Conservation (phyloP, 2,329 filamentous ascomycete genomes). For the Dendryphion nanum region DNA sequence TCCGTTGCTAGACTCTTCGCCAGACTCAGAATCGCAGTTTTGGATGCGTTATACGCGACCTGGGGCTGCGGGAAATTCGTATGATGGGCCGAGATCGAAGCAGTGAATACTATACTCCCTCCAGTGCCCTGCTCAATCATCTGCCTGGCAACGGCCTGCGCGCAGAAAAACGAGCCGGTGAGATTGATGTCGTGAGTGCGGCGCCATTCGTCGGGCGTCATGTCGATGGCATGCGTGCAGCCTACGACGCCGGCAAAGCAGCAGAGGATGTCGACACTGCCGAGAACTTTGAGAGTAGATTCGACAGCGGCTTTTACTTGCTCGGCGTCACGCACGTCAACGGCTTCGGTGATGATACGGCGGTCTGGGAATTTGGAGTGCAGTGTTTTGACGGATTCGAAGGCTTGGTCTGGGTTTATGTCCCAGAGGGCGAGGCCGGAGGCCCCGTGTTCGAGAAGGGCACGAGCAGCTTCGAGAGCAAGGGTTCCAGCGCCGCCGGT, state of each 20-base stretch:
- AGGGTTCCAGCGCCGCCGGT: conserved; percentile 67
- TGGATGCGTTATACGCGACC: conserved; percentile 69
- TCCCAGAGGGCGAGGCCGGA: conserved; percentile 62
- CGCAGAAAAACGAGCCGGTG: conserved; percentile 67
- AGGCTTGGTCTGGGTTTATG: conserved; percentile 47
- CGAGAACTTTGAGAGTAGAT: conserved; percentile 44
- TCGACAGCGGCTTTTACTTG: conserved; percentile 43
- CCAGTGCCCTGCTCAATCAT: conserved; percentile 43
- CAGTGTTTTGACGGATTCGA: conserved; percentile 47
- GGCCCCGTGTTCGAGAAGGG: conserved; percentile 68
- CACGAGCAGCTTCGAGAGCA: conserved; percentile 57
- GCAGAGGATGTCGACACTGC: conserved; percentile 56
- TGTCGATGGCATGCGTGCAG: conserved; percentile 60
- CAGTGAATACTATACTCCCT: conserved; percentile 65
- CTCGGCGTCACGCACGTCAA: conserved; percentile 60
- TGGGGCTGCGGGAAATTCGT: conserved; percentile 75
- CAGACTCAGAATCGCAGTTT: conserved; percentile 64
- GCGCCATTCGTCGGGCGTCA: conserved; percentile 59
- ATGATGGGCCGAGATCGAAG: conserved; percentile 65
- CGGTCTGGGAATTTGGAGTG: conserved; percentile 54
- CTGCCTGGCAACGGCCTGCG: conserved; percentile 59
- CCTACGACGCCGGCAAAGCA: conserved; percentile 70
- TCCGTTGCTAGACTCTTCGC: conserved; percentile 68
- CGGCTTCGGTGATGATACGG: conserved; percentile 50
- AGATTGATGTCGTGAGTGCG: conserved; percentile 69